Base-by-base conservation (phyloP, 306 rosid species). In the Trifolium fragiferum region DNA sequence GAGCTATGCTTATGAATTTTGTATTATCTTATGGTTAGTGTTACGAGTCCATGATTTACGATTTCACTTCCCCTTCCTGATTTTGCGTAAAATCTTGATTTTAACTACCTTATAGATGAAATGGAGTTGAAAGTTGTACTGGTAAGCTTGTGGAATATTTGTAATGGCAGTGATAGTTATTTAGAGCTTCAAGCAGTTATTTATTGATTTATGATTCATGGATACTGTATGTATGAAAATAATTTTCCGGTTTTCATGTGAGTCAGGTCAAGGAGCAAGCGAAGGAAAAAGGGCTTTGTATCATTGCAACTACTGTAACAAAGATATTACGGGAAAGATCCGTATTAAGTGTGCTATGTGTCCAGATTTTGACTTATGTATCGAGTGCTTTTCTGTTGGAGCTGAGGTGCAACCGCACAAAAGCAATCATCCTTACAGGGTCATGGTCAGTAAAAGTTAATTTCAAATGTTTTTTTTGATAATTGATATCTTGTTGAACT, bases 291-390 rank as follows among this genome's bases (percentile, higher is more conserved):
- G 82, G 80, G 99, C 95, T 67, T 71, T 86, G 79, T 92, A 95
- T 83, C 99, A 95, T 80, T 95, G 99, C 88, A 95, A 95, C 77
- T 95, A 92, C 80, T 95, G 99, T 84, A 89, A 92, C 83, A 95
- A 95, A 84, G 99, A 95, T 81, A 90, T 95, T 75, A 86, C 98
- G 0, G 99, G 99, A 62, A 95, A 90, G 83, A 86, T 95, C 74
- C 97, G 96, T 33, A 95, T 92, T 67, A 95, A 95, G 87, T 95
- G 99, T 84, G 88, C 81, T 46, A 32, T 76, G 76, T 95, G 99
- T 89, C 96, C 99, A 4, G 99, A 95, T 86, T 95, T 95, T 73
- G 99, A 95, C 77, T 86, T 95, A 43, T 95, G 99, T 72, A 80
- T 95, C 79, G 99, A 95, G 80, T 95, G 99, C 67, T 90, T 92